Base-by-base conservation (phyloP, 1,284 basidiomycete genomes). In the Coniferiporia sulphurascens region DNA sequence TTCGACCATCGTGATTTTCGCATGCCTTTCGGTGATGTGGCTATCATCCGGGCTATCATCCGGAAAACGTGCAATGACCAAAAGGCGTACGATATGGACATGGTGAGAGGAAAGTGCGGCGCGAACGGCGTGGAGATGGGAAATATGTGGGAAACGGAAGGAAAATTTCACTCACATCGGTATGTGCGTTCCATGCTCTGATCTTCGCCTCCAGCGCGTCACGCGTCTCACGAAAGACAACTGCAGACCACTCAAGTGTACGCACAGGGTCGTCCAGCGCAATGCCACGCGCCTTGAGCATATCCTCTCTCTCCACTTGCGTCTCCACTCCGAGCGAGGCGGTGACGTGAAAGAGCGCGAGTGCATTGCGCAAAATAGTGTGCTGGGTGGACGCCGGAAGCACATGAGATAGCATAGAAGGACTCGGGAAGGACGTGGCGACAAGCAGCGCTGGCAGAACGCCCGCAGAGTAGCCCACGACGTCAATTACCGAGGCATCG, bases 381-480 rank as follows among this genome's bases (percentile, higher is more conserved):
- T 58, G 3, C 32, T 58, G 56, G 6, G 41, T 43, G 35, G 58
- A 36, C 34, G 48, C 13, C 34, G 49, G 41, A 3, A 48, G 50
- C 17, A 8, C 22, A 22, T 49, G 32, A 32, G 35, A 35, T 10
- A 36, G 36, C 12, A 13, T 36, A 35, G 27, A 17, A n/a, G 51
- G 48, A 34, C 34, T n/a, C n/a, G 60, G 56, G 36, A 54, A 38
- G 6, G 61, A 62, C 3, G 57, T 62, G 2, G 61, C 61, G 22
- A 62, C 54, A 22, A 62, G 58, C 27, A 62, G 49, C 21, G 61
- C 61, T 3, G 61, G 57, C 8, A 62, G 49, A 15, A 62, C 36
- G 19, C 61, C 61, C 17, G 61, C 59, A 19, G 61, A 62, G 45
- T 62, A 62, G 3, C 61, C 61, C 15, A 62, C 49, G 9, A 62